A percentile compares a stretch with the other conserved stretches of the same genome.
Evolutionary conservation across 805 yeast species (phyloP).

Genomic region (Candida incommunis): DNA sequence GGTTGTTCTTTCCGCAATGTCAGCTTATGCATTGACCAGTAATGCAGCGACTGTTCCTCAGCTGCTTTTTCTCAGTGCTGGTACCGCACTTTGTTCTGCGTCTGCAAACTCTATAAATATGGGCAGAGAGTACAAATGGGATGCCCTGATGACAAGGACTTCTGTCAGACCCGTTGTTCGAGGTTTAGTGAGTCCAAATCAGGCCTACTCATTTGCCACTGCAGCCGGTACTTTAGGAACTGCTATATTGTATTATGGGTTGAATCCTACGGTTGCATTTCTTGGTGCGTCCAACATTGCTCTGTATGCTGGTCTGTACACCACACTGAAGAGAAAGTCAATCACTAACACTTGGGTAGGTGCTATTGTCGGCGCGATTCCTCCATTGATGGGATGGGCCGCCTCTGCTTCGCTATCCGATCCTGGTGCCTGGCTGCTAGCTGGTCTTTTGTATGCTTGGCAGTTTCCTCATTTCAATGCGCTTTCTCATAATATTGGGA

Average conservation of each 20-base stretch:
- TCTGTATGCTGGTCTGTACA: slow-evolving; percentile 80
- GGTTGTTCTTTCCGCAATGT: slow-evolving; percentile 82
- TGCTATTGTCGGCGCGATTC: slow-evolving; percentile 96
- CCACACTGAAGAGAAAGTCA: slow-evolving; percentile 72
- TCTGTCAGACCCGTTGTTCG: slow-evolving; percentile 80
- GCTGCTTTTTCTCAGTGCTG: slow-evolving; percentile 58
- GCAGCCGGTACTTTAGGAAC: slow-evolving; percentile 60
- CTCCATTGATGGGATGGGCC: slow-evolving; percentile 99
- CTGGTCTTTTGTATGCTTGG: slow-evolving; percentile 87
- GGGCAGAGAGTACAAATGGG: slow-evolving; percentile 92
- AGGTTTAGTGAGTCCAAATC: slow-evolving; percentile 57
- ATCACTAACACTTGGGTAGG: slow-evolving; percentile 97
- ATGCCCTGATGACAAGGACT: slow-evolving; percentile 77
- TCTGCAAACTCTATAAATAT: slow-evolving; percentile 95
- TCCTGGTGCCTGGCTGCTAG: slow-evolving; percentile 93
- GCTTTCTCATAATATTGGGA: slow-evolving; percentile 72
- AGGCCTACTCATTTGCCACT: slow-evolving; percentile 74
- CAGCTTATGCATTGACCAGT: slow-evolving; percentile 89
- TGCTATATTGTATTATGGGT: slow-evolving; percentile 56
- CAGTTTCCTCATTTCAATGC: slow-evolving; percentile 97
- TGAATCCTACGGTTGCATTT: slow-evolving; percentile 69
- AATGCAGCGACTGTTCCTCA: slow-evolving; percentile 59
- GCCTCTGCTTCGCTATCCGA: slow-evolving; percentile 51
- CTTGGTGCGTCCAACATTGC: slow-evolving; percentile 73
- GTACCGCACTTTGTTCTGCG: slow-evolving; percentile 80